A percentile compares a stretch with the other conserved stretches of the same genome.
Conservation (phyloP, 768 basidiomycete species). For the Astraeus odoratus region DNA sequence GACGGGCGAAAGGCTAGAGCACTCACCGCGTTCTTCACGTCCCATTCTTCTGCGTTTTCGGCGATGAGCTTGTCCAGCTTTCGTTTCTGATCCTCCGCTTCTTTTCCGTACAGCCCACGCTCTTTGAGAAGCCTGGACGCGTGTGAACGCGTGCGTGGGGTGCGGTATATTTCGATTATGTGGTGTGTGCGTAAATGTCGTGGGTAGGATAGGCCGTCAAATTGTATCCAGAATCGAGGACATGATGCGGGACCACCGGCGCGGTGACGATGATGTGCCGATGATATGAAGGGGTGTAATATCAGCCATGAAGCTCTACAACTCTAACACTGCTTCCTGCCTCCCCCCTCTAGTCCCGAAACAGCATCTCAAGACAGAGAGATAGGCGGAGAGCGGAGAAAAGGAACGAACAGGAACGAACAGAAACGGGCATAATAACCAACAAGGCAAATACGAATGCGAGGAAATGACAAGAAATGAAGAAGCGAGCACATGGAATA, state of each 20-base stretch:
- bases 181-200: background rate
- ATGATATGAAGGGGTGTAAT: slow-evolving; percentile 1
- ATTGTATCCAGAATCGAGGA: background rate
- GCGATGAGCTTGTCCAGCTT: slow-evolving; percentile 58
- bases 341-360: background rate
- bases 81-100: slow-evolving; percentile 50
- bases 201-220: background rate
- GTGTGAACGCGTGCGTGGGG: background rate
- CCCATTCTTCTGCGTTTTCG: slow-evolving; percentile 65
- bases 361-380: slow-evolving; percentile 1
- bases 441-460: background rate
- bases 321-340: background rate
- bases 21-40: slow-evolving; percentile 68
- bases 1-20: slow-evolving; percentile 6
- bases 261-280: background rate
- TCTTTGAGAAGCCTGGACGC: slow-evolving; percentile 59
- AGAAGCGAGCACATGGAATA: background rate
- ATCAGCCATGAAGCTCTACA: background rate
- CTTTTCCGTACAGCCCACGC: slow-evolving; percentile 54
- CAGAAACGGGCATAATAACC: background rate
- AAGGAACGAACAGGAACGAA: too few relatives aligned
- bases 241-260: background rate
- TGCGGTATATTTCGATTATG: background rate
- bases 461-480: background rate
- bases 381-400: slow-evolving; percentile 11